phyloP scores from a whole-genome alignment of 768 basidiomycete genomes.

The Kwoniella sp. region DNA sequence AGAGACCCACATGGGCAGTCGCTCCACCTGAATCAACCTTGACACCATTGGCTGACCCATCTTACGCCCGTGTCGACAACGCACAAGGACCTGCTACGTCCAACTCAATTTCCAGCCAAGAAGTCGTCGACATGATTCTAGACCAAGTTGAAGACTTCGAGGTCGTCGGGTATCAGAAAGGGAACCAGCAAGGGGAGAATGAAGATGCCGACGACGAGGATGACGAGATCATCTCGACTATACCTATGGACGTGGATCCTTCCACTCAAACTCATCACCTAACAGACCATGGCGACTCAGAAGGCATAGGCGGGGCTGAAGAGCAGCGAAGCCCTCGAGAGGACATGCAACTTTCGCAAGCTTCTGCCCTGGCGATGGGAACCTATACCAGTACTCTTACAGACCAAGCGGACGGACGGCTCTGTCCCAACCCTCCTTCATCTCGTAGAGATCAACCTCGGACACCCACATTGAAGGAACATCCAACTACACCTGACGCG shows the following conservation, averaged over 20 bases:
- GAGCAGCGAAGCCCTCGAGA: too few relatives aligned
- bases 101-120: not conserved
- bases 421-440: too few relatives aligned
- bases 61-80: not conserved
- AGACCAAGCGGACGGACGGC: too few relatives aligned
- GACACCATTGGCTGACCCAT: not conserved
- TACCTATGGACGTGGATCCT: not conserved
- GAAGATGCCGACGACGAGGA: not conserved
- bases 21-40: not conserved
- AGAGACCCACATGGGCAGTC: constrained; percentile 13
- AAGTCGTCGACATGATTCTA: not conserved
- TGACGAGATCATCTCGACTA: not conserved
- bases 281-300: too few relatives aligned
- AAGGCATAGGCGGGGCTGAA: too few relatives aligned
- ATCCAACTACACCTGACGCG: too few relatives aligned
- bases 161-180: not conserved
- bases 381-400: too few relatives aligned
- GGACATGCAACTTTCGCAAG: too few relatives aligned
- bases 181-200: not conserved
- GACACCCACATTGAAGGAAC: too few relatives aligned
- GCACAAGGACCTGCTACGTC: not conserved
- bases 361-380: too few relatives aligned
- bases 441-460: too few relatives aligned
- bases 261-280: too few relatives aligned
- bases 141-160: not conserved